Evolutionary conservation across 768 basidiomycete species (phyloP).

Genomic region (Candolleomyces eurysporus): DNA sequence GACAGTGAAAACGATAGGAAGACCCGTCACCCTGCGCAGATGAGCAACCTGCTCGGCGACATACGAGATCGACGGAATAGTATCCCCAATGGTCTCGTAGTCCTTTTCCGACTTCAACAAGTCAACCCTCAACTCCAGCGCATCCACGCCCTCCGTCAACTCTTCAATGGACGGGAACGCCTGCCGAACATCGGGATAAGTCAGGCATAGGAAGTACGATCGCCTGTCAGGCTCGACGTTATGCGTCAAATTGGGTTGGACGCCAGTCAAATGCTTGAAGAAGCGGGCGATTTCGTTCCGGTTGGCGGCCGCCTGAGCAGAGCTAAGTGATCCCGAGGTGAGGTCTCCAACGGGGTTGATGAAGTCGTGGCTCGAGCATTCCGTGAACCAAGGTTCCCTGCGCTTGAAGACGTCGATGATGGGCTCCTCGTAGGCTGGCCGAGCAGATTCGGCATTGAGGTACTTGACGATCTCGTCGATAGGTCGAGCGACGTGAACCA

Average conservation of each 20-base stretch:
- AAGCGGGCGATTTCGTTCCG: conserved; percentile 73
- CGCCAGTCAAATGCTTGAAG: conserved; percentile 85
- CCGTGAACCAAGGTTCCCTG: conserved; percentile 82
- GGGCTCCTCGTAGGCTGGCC: conserved; percentile 89
- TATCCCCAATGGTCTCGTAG: too few species aligned
- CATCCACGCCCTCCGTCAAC: conserved; percentile 81
- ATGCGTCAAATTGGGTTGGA: conserved; percentile 58
- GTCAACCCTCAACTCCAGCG: conserved; percentile 92
- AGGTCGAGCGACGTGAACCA: conserved; percentile 83
- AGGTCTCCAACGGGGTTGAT: conserved; percentile 60
- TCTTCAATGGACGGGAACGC: conserved; percentile 69
- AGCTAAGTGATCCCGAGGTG: conserved; percentile 5
- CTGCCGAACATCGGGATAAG: conserved; percentile 82
- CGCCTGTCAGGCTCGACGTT: conserved; percentile 40
- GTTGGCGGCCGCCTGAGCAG: conserved; percentile 28
- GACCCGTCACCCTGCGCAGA: conserved; percentile 68
- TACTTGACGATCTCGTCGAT: conserved; percentile 80
- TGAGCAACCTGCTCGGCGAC: conserved; percentile 77
- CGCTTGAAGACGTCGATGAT: conserved; percentile 81
- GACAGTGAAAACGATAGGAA: conserved; percentile 93
- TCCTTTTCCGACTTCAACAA: conserved; percentile 42
- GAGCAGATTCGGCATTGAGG: conserved; percentile 67
- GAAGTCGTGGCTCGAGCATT: conserved; percentile 82
- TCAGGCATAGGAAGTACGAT: conserved; percentile 93
- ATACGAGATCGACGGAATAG: conserved; percentile 22